These are phyloP conservation scores for Dictyostelium discoideum DNA, from an alignment of 78 protist species.

Conservation along the genomic window DNA sequence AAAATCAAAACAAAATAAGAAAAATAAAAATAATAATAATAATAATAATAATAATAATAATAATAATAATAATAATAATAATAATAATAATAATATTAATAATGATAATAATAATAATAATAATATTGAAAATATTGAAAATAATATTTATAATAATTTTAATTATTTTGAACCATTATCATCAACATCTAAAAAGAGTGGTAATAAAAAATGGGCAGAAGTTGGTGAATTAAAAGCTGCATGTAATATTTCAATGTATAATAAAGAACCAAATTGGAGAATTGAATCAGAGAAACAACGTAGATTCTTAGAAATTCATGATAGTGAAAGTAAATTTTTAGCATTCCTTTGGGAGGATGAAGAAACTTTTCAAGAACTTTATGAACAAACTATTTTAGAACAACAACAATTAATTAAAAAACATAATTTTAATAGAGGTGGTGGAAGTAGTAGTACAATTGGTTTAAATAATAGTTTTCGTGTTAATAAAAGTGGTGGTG, in stretches of 20 bases:
- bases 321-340: slow-evolving; percentile 41
- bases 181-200: neutral
- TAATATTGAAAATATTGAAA: neutral
- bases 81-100: neutral
- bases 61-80: neutral
- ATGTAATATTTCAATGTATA: slow-evolving; percentile 33
- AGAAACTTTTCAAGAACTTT: neutral
- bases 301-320: slow-evolving; percentile 33
- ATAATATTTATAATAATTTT: neutral
- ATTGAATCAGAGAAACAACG: slow-evolving; percentile 55
- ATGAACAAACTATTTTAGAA: slow-evolving; percentile 5
- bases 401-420: slow-evolving; percentile 10
- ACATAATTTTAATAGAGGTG: neutral
- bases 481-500: neutral
- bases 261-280: slow-evolving; percentile 73
- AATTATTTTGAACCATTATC: neutral
- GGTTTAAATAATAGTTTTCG: neutral
- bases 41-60: neutral
- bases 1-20: neutral
- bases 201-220: slow-evolving; percentile 73
- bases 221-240: slow-evolving; percentile 54
- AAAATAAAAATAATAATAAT: neutral
- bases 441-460: neutral
- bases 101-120: neutral
- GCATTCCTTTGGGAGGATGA: slow-evolving; percentile 65